phyloP scores from a whole-genome alignment of 495 filamentous ascomycete species.

The Aspergillus heteromorphus region DNA sequence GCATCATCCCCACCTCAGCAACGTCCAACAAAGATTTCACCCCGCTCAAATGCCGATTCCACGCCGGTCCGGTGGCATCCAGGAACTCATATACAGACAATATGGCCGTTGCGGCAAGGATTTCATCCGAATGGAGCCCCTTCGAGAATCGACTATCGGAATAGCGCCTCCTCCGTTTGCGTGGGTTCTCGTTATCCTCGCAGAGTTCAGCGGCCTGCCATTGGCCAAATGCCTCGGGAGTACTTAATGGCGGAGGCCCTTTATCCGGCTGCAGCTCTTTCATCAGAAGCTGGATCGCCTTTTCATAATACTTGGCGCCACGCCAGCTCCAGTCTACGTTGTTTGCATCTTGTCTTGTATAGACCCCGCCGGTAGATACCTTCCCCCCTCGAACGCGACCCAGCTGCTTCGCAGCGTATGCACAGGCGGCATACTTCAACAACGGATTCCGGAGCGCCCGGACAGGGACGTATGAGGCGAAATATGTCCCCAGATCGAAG shows the following conservation, averaged over 20 bases:
- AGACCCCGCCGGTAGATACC: conserved; percentile 43
- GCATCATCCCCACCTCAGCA: conserved; percentile 60
- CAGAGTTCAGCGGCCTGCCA: conserved; percentile 34
- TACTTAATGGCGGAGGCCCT: conserved; percentile 31
- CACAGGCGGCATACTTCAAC: conserved; percentile 55
- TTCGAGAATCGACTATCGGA: conserved; percentile 36
- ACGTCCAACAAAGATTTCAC: conserved; percentile 59
- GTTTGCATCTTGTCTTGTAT: conserved; percentile 38
- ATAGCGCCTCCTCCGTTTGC: conserved; percentile 35
- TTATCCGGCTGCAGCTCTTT: conserved; percentile 49
- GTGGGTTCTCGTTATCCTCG: conserved; percentile 28
- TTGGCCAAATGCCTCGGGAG: conserved; percentile 31
- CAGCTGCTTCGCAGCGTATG: conserved; percentile 59
- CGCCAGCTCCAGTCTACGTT: conserved; percentile 50
- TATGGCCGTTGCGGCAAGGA: conserved; percentile 57
- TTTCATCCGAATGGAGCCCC: conserved; percentile 51
- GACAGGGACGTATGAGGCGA: conserved; percentile 54
- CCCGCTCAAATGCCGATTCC: conserved; percentile 60
- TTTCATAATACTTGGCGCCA: conserved; percentile 59
- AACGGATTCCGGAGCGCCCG: conserved; percentile 52
- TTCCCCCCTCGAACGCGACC: conserved; percentile 48
- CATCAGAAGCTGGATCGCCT: conserved; percentile 56
- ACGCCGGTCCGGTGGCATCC: conserved; percentile 54
- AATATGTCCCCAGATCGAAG: conserved; percentile 56
- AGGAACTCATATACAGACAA: conserved; percentile 61